Conservation (phyloP, 805 yeast genomes). For the Lachancea lanzarotensis region DNA sequence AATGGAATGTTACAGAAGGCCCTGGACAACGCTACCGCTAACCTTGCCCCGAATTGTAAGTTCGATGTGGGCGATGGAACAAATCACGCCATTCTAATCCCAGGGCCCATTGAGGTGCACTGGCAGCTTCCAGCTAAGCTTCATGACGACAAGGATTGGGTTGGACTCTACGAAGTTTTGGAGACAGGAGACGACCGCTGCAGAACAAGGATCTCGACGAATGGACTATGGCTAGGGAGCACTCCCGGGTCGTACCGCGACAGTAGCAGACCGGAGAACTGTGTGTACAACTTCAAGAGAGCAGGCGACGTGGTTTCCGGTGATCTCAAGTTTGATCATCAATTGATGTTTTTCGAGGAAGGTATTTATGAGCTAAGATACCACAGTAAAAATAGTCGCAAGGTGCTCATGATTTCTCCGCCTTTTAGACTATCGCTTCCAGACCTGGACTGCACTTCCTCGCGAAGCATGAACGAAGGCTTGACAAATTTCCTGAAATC, state of each 20-base stretch:
- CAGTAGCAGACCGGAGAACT: conserved; percentile 13
- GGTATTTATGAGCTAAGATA: conserved; percentile 73
- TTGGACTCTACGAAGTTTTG: conserved; percentile 62
- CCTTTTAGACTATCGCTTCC: conserved; percentile 57
- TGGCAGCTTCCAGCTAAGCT: conserved; percentile 47
- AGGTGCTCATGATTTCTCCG: conserved; percentile 56
- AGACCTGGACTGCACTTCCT: conserved; percentile 29
- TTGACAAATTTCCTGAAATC: conserved; percentile 17
- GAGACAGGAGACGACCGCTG: conserved; percentile 52
- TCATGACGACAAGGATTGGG: conserved; percentile 58
- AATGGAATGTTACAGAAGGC: conserved; percentile 8
- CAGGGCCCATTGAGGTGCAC: conserved; percentile 42
- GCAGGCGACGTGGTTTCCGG: conserved; percentile 35
- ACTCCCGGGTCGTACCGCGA: conserved; percentile 31
- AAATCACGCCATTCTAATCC: conserved; percentile 29
- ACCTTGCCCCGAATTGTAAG: conserved; percentile 24
- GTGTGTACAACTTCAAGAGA: conserved; percentile 9
- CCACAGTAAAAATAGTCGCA: conserved; percentile 60
- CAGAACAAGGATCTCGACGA: conserved; percentile 53
- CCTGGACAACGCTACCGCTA: conserved; percentile 21
- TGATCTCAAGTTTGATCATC: conserved; percentile 40
- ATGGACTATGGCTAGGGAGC: conserved; percentile 58
- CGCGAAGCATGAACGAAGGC: conserved; percentile 17
- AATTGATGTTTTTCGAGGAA: conserved; percentile 51
- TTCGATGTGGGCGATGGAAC: conserved; percentile 27